Base-by-base conservation (phyloP, 257 asterid genomes). In the Nicotiana paniculata region DNA sequence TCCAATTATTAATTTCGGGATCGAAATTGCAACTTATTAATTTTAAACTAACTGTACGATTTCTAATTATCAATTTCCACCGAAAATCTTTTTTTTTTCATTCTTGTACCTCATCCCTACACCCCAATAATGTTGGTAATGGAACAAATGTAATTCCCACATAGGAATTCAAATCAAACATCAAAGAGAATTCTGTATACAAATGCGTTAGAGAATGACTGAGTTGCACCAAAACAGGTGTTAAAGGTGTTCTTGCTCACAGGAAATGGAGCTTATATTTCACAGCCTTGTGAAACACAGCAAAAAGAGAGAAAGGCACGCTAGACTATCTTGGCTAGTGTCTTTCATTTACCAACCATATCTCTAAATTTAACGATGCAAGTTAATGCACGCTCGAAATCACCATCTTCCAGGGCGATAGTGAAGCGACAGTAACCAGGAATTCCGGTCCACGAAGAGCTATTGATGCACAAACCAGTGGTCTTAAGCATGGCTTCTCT, bases 341-440 rank as follows among this genome's bases (percentile, higher is more conserved):
- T n/a, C 57, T 80, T 67, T 74, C 65, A 82, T 16, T 86, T 89
- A 81, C 84, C 83, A 9, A 83, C 86, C 66, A 89, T 80, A 84
- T 87, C 86, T 81, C 93, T 90, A 87, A 96, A 96, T 77, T 88
- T 87, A 54, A 87, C 75, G 66, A 96, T 94, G 95, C 98, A 90
- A 43, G 88, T 91, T 68, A 96, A 80, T 8, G 98, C 97, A n/a
- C 91, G 90, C 79, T 91, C 90, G 86, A 94, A 94, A 80, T 91
- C 95, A 43, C 80, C 37, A 8, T 94, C 97, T 86, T 89, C 98
- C 86, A 96, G 81, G 66, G 97, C 98, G 32, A 92, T 84, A 80
- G 95, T 91, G 90, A 96, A 95, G 82, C 98, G 94, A 86, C 98
- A 94, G 82, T 91, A 92, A 24, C 98, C 97, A 6, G 98, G 96